phyloP scores from a whole-genome alignment of 352 stramenopile genomes.

The Peronospora tabacina region DNA sequence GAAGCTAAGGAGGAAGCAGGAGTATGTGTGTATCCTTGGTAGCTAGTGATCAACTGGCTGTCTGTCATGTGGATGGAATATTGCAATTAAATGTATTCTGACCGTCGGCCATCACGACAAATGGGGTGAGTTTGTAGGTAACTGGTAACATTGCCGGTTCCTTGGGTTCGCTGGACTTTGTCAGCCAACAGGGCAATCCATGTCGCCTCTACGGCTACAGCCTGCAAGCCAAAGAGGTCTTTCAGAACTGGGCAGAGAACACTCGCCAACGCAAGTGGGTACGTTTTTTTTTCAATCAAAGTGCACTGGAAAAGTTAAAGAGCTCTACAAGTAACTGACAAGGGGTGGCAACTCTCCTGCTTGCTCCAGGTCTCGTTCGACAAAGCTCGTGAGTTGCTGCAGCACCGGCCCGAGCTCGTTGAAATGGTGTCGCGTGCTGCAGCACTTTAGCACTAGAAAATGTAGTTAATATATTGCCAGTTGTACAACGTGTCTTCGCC shows the following conservation, averaged over 20 bases:
- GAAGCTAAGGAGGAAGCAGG: conserved; percentile 93
- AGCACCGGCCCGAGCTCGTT: conserved; percentile 37
- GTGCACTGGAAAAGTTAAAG: background rate
- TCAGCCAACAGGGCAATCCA: conserved; percentile 35
- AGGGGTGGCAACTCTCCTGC: background rate
- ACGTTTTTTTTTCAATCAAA: conserved; percentile 5
- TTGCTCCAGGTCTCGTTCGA: conserved; percentile 26
- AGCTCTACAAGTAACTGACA: background rate
- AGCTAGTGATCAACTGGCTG: too few relatives aligned
- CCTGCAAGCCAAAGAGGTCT: conserved; percentile 32
- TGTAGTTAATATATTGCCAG: conserved; percentile 7
- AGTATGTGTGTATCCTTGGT: conserved; percentile 22
- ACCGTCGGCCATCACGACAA: conserved; percentile 1
- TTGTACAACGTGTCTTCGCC: background rate
- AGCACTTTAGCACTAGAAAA: conserved; percentile 5
- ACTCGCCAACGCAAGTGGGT: conserved; percentile 50
- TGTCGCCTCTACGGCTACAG: conserved; percentile 50
- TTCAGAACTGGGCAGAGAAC: conserved; percentile 51
- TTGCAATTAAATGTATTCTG: background rate
- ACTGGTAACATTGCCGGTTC: conserved; percentile 30
- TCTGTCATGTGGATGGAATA: background rate
- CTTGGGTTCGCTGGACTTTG: conserved; percentile 44
- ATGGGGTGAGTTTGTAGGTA: conserved; percentile 23
- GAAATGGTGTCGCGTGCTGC: conserved; percentile 32
- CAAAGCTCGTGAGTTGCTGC: conserved; percentile 22